Base-by-base conservation (phyloP, 1,284 basidiomycete species). In the Ceratobasidium sp. region DNA sequence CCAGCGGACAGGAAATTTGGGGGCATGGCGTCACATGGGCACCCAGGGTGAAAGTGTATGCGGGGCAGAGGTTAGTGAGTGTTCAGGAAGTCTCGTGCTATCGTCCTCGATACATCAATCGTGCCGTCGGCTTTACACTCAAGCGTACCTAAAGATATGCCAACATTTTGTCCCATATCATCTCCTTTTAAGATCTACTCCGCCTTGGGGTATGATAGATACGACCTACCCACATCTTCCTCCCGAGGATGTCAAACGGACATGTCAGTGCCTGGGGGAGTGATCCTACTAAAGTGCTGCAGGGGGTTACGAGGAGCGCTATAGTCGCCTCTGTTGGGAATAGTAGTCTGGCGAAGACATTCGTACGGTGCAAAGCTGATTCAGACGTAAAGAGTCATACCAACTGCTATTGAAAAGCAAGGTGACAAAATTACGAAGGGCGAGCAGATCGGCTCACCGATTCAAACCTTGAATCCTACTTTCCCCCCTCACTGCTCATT, bases 231-330 rank as follows among this genome's bases (percentile, higher is more conserved):
- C 99, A 97, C 93, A 99, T 96, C 84, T 98, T 96, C 63, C 65
- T 87, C 53, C 97, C 87, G 69, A 99, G 84, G 0, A 99, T 95
- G 82, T 99, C 97, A 80, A 98, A 93, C 0, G 97, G 97, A 81
- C 98, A 98, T 7, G 97, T 99, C 79, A 98, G 84, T 44, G 96
- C 95, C 82, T 99, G 95, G 36, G 94, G 95, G 79, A 98, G 92
- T 22, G 91, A 89, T 29, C 93, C 92, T 19, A 92, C 93, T 77
- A 94, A 83, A 53, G 93, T 93, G 67, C 93, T 93, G 76, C 93
- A 95, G 8, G 83, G 76, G 80, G 81, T 94, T 94, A 78, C 93
- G 84, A 22, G 71, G 72, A n/a, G 67, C 73, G 83, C 78, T 64
- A 89, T 84, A 75, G 82, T 89, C 78, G 79, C 92, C 90, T 60